phyloP scores from a whole-genome alignment of 2,329 filamentous ascomycete genomes.

The Cadophora gregata region DNA sequence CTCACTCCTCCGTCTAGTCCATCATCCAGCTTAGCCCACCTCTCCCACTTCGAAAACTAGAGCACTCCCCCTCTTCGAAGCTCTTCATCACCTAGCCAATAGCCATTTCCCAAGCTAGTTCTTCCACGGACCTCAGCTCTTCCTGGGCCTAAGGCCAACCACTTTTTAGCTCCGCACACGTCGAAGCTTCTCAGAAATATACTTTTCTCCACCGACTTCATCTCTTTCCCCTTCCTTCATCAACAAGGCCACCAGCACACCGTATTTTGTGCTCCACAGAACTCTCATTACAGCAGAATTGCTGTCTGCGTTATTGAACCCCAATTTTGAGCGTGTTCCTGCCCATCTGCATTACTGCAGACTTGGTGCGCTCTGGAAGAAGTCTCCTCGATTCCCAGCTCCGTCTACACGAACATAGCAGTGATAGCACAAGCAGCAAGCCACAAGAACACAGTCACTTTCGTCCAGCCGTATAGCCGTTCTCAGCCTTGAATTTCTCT shows the following conservation, averaged over 20 bases:
- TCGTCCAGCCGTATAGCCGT: no score
- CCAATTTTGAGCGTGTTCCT: background rate
- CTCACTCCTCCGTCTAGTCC: no score
- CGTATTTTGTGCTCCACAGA: background rate
- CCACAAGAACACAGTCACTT: background rate
- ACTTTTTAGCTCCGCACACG: constrained; percentile 2
- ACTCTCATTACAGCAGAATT: background rate
- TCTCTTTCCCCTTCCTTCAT: no score
- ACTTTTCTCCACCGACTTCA: background rate
- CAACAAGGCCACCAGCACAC: background rate
- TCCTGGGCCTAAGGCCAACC: background rate
- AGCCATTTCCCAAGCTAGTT: background rate
- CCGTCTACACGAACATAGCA: background rate
- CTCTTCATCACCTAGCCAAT: background rate
- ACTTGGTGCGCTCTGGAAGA: background rate
- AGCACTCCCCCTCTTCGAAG: background rate
- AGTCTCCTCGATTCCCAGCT: background rate
- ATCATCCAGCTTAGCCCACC: no score
- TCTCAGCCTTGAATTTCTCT: background rate
- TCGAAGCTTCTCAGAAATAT: constrained; percentile 2
- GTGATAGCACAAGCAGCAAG: background rate
- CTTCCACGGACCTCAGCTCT: background rate
- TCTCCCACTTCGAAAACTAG: background rate
- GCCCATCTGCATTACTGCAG: background rate
- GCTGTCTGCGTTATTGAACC: background rate